These are phyloP conservation scores for Citrullus mucosospermus DNA, from an alignment of 306 rosid species.

Conservation along the genomic window DNA sequence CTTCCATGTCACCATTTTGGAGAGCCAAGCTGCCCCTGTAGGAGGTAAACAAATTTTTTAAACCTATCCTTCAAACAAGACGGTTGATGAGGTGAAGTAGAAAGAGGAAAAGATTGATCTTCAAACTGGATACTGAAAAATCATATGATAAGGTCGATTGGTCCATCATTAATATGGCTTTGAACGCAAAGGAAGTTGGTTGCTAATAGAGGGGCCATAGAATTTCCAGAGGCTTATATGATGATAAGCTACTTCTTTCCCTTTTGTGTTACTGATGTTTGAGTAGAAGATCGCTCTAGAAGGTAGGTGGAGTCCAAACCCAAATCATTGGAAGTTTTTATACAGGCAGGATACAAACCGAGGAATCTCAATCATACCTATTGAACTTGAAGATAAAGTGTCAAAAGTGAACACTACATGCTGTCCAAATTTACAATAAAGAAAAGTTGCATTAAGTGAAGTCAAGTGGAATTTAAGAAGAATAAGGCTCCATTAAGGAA, in stretches of 20 bases:
- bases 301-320: background rate
- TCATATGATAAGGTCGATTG: background rate
- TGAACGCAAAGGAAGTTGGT: background rate
- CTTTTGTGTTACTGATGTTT: background rate
- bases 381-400: no score
- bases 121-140: background rate
- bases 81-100: background rate
- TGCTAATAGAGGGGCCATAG: background rate
- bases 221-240: background rate
- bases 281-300: background rate
- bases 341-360: background rate
- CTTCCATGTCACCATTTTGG: background rate
- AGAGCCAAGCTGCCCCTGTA: background rate
- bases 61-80: background rate
- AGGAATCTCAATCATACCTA: no score
- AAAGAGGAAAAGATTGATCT: background rate
- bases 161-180: background rate
- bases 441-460: no score
- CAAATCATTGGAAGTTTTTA: background rate
- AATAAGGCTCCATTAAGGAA: no score
- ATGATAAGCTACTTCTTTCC: background rate
- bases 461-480: no score
- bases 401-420: no score
- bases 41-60: background rate
- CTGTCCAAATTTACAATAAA: no score